Conservation (phyloP, 164 flowering plant genomes). For the Aristolochia contorta region DNA sequence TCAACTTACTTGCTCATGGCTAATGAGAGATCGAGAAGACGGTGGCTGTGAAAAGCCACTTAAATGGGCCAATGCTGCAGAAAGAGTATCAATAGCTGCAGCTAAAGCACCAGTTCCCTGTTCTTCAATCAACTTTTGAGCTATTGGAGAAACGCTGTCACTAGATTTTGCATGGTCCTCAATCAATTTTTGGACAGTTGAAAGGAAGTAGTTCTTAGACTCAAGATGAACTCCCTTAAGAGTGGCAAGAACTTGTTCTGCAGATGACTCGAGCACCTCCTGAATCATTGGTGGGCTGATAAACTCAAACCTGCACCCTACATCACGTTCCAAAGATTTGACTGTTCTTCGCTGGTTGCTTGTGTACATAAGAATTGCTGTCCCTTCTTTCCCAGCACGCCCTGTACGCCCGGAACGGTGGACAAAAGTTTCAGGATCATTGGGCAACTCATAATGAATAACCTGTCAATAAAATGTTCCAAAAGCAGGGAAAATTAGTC, state of each 20-base stretch:
- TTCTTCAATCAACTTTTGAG: conserved; percentile 56
- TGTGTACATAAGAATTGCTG: conserved; percentile 76
- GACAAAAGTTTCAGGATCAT: conserved; percentile 97
- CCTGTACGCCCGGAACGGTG: conserved; percentile 99
- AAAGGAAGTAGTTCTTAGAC: conserved; percentile 67
- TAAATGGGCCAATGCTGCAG: conserved; percentile 93
- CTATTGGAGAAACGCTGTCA: conserved; percentile 72
- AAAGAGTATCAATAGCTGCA: conserved; percentile 82
- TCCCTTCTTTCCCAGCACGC: conserved; percentile 95
- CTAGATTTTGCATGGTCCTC: conserved; percentile 90
- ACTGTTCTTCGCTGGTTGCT: conserved; percentile 79
- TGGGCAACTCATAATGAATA: conserved; percentile 95
- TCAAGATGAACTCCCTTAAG: conserved; percentile 87
- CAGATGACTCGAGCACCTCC: conserved; percentile 77
- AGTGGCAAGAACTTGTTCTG: conserved; percentile 87
- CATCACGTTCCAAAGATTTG: conserved; percentile 82
- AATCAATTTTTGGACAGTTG: conserved; percentile 53
- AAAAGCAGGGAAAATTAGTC: background rate
- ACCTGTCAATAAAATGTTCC: conserved; percentile 31
- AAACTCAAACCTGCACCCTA: conserved; percentile 82
- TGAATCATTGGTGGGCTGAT: conserved; percentile 68
- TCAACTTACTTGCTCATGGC: conserved; percentile 68
- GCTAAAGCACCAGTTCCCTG: conserved; percentile 80
- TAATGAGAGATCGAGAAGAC: conserved; percentile 82
- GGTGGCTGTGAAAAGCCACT: conserved; percentile 98